Base-by-base conservation (phyloP, 2,329 filamentous ascomycete species). In the Cryphonectria carpinicola region DNA sequence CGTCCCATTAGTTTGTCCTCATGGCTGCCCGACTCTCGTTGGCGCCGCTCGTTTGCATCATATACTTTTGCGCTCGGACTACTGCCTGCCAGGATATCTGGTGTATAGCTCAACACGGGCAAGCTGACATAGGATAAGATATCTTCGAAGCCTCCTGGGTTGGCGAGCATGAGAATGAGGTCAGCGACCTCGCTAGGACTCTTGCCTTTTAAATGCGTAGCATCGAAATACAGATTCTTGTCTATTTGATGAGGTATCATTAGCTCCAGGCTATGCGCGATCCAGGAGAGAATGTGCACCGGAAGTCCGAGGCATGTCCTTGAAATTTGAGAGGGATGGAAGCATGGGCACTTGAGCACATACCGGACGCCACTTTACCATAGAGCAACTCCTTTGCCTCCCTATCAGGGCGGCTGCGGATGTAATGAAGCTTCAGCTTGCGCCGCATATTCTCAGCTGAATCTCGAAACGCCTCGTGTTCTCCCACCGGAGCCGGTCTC, bases 391-490 rank as follows among this genome's bases (percentile, higher is more conserved):
- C 46, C 35, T 66, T 66, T 4, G 64, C 64, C 25, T 56, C 64
- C 46, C 39, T 52, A 4, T 66, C 64, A 35, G 32, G 32, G 3
- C 32, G n/a, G 17, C 10, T 66, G 4, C 64, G 64, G 22, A 66
- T 66, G 13, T 66, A 66, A n/a, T 66, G 64, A 32, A 66, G 64
- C 64, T 66, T 66, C n/a, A n/a, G n/a, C n/a, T n/a, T n/a, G n/a
- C n/a, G n/a, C n/a, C n/a, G n/a, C n/a, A n/a, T n/a, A n/a, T n/a
- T n/a, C n/a, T n/a, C n/a, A n/a, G n/a, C n/a, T n/a, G n/a, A n/a
- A n/a, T n/a, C n/a, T n/a, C n/a, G n/a, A n/a, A n/a, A n/a, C n/a
- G n/a, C n/a, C n/a, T n/a, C n/a, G n/a, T n/a, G n/a, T n/a, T n/a
- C n/a, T n/a, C n/a, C n/a, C n/a, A n/a, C n/a, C n/a, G n/a, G n/a